These are phyloP conservation scores for Teratosphaeriaceae sp. DNA, from an alignment of 2,329 filamentous ascomycete genomes.

Conservation along the genomic window DNA sequence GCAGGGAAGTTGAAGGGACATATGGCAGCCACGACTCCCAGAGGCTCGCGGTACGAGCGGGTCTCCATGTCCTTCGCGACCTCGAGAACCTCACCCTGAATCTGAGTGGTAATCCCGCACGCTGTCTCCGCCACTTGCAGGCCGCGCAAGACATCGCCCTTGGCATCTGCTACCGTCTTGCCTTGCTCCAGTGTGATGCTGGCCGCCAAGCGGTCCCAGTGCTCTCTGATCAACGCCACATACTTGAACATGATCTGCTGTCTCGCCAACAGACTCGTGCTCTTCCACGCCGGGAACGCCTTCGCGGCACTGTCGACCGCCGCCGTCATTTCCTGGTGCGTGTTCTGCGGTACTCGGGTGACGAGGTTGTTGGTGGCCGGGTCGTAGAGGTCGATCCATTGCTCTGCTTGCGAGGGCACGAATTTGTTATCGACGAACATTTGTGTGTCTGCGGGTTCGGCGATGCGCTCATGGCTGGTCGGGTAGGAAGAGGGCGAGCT, in stretches of 20 bases:
- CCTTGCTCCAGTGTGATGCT: constrained; percentile 85
- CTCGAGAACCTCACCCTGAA: constrained; percentile 78
- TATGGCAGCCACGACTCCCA: constrained; percentile 76
- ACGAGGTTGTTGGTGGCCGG: constrained; percentile 81
- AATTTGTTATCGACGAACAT: constrained; percentile 82
- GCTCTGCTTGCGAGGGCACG: constrained; percentile 56
- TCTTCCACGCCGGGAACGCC: constrained; percentile 68
- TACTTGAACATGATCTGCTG: constrained; percentile 89
- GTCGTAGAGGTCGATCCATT: constrained; percentile 75
- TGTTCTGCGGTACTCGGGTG: constrained; percentile 76
- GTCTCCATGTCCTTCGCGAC: constrained; percentile 90
- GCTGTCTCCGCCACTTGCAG: constrained; percentile 81
- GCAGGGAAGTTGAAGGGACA: constrained; percentile 89
- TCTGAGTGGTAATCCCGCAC: constrained; percentile 70
- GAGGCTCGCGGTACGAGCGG: constrained; percentile 70
- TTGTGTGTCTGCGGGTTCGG: constrained; percentile 61
- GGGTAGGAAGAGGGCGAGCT: constrained; percentile 55
- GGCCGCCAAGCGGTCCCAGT: constrained; percentile 78
- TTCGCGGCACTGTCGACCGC: constrained; percentile 68
- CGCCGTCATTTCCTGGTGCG: constrained; percentile 66
- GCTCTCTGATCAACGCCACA: constrained; percentile 69
- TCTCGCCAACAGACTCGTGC: constrained; percentile 63
- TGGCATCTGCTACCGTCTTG: constrained; percentile 79
- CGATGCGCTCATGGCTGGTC: constrained; percentile 64
- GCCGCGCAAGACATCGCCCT: constrained; percentile 72